Conservation (phyloP, 345 rosid species). For the Adansonia digitata region DNA sequence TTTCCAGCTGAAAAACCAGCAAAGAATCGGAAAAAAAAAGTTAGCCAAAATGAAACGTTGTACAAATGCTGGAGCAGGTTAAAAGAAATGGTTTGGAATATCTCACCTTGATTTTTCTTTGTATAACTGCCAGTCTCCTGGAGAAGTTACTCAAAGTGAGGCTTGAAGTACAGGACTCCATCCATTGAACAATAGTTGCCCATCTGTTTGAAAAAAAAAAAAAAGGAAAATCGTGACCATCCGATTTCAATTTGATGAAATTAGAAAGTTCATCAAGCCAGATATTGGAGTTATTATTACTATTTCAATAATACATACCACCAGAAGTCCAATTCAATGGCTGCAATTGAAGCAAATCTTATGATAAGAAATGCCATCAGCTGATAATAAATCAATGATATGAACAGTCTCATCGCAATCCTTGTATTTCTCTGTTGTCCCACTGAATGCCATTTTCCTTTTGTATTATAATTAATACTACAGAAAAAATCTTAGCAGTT, state of each 20-base stretch:
- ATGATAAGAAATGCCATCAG: slow-evolving; percentile 76
- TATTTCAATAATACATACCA: no score
- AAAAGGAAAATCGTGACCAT: not conserved
- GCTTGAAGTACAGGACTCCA: slow-evolving; percentile 73
- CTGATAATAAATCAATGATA: slow-evolving; percentile 59
- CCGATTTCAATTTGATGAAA: not conserved
- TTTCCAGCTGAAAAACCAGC: not conserved
- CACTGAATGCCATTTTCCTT: slow-evolving; percentile 43
- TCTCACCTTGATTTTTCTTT: slow-evolving; percentile 37
- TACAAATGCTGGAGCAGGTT: not conserved
- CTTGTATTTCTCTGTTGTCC: slow-evolving; percentile 74
- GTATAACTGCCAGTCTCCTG: slow-evolving; percentile 55
- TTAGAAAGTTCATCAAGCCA: not conserved
- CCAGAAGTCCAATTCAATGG: slow-evolving; percentile 78
- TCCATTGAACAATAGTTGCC: slow-evolving; percentile 66
- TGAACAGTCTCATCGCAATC: slow-evolving; percentile 77
- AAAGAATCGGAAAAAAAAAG: not conserved
- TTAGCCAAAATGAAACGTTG: not conserved
- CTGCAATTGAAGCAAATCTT: slow-evolving; percentile 86
- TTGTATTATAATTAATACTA: not conserved
- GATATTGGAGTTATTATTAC: no score
- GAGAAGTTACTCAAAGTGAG: slow-evolving; percentile 83
- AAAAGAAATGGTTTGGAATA: not conserved
- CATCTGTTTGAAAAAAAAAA: slow-evolving; percentile 33
- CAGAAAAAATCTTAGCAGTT: not conserved